Percentiles rank a stretch among this genome's conserved stretches.
These are phyloP conservation scores for Fusarium sp. DNA, from an alignment of 2,329 filamentous ascomycete genomes.

Conservation along the genomic window DNA sequence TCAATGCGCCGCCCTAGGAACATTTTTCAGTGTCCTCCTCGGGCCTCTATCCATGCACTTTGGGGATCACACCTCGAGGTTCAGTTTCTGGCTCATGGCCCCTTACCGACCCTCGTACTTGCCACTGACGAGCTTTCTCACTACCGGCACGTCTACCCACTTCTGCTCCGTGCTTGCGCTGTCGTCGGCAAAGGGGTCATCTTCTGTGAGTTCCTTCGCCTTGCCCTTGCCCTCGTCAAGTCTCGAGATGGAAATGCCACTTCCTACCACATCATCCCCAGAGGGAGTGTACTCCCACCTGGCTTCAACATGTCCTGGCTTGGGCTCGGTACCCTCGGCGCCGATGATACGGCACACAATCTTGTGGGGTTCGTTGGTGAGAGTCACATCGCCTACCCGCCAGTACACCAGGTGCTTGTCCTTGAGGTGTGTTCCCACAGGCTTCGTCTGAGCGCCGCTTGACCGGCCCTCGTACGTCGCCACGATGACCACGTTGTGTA, in stretches of 20 bases:
- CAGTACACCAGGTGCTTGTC: constrained; percentile 84
- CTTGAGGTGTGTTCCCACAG: constrained; percentile 80
- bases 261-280: constrained; percentile 60
- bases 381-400: constrained; percentile 80
- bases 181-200: constrained; percentile 77
- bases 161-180: constrained; percentile 46
- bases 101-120: constrained; percentile 73
- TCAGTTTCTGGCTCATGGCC: constrained; percentile 5
- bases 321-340: constrained; percentile 77
- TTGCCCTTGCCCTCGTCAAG: constrained; percentile 64
- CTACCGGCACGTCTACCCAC: constrained; percentile 76
- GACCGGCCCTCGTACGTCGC: constrained; percentile 78
- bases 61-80: not conserved
- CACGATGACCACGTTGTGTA: constrained; percentile 80
- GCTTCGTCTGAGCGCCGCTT: constrained; percentile 79
- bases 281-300: constrained; percentile 74
- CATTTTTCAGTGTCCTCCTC: constrained; percentile 38
- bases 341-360: constrained; percentile 84
- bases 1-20: constrained; percentile 48
- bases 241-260: constrained; percentile 74
- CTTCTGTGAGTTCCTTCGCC: constrained; percentile 61
- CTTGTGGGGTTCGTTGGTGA: constrained; percentile 75
- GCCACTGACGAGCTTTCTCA: constrained; percentile 78
- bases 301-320: constrained; percentile 83
- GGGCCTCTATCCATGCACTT: constrained; percentile 37